Percentiles rank a stretch among this genome's conserved stretches.
Conservation (phyloP, 805 yeast species). For the Yamadazyma philogaea region DNA sequence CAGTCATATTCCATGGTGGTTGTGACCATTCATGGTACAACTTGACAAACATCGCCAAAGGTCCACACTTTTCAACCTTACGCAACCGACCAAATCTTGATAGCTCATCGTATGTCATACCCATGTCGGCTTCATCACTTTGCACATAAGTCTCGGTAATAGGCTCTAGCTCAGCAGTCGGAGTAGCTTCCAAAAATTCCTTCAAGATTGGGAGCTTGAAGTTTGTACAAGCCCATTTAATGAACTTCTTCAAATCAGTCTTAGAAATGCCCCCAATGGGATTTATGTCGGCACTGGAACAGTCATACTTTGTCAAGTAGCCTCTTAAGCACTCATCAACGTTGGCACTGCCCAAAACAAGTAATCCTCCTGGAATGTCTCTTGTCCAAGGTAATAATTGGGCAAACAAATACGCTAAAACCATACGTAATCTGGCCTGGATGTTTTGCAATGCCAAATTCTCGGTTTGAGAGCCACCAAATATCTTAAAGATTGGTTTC, state of each 20-base stretch:
- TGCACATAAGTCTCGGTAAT: conserved; percentile 90
- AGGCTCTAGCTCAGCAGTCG: conserved; percentile 98
- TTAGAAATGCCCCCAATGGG: conserved; percentile 99
- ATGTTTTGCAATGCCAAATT: conserved; percentile 94
- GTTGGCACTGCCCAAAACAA: conserved; percentile 93
- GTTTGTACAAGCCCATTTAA: conserved; percentile 66
- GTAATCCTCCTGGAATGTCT: conserved; percentile 67
- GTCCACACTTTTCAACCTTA: conserved; percentile 93
- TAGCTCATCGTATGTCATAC: conserved; percentile 93
- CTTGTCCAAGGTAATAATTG: conserved; percentile 95
- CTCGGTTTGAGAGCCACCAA: conserved; percentile 91
- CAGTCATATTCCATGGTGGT: conserved; percentile 56
- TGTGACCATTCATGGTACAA: conserved; percentile 92
- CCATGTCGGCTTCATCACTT: conserved; percentile 97
- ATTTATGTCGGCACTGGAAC: conserved; percentile 94
- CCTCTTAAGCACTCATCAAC: conserved; percentile 97
- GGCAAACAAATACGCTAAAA: conserved; percentile 87
- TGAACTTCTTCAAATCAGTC: conserved; percentile 84
- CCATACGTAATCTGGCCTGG: conserved; percentile 96
- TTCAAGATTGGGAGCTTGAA: conserved; percentile 75
- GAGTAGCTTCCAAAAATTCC: conserved; percentile 84
- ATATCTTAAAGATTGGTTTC: conserved; percentile 80
- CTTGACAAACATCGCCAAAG: conserved; percentile 89
- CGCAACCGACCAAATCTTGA: conserved; percentile 87
- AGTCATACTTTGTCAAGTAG: conserved; percentile 92